Evolutionary conservation across 1,284 basidiomycete genomes (phyloP).

Genomic region (Abortiporus biennis): DNA sequence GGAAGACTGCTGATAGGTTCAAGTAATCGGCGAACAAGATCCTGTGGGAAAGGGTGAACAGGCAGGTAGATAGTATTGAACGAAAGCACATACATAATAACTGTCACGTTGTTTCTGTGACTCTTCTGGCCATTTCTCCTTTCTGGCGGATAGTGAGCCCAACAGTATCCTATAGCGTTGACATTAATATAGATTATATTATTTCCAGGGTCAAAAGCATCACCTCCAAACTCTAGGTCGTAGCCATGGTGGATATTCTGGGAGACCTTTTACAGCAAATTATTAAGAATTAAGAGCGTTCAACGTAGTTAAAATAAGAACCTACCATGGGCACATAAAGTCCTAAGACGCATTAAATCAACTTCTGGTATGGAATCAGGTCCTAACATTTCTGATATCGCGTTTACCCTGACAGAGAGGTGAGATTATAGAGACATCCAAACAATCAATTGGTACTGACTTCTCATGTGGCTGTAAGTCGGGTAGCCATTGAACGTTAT

Average conservation of each 20-base stretch:
- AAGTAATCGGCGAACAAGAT: slow-evolving; percentile 59
- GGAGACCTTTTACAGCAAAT: slow-evolving; percentile 44
- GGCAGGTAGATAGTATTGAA: background rate
- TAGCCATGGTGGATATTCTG: slow-evolving; percentile 65
- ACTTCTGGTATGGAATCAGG: slow-evolving; percentile 41
- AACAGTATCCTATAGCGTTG: slow-evolving; percentile 45
- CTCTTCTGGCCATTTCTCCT: slow-evolving; percentile 53
- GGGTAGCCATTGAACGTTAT: slow-evolving; percentile 57
- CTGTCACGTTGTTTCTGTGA: slow-evolving; percentile 53
- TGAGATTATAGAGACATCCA: slow-evolving; percentile 7
- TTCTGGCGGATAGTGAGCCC: slow-evolving; percentile 51
- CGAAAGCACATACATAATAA: slow-evolving; percentile 53
- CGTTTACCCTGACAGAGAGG: slow-evolving; percentile 34
- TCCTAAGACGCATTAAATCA: slow-evolving; percentile 48
- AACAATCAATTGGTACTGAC: slow-evolving; percentile 31
- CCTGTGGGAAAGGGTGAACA: slow-evolving; percentile 31
- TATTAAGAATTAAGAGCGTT: too few species aligned
- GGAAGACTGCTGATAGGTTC: slow-evolving; percentile 46
- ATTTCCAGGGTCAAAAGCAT: slow-evolving; percentile 20
- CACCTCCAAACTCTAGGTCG: slow-evolving; percentile 72
- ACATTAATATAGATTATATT: slow-evolving; percentile 2
- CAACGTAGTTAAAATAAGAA: background rate
- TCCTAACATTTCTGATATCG: slow-evolving; percentile 56
- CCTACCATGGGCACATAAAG: slow-evolving; percentile 53
- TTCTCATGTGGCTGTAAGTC: slow-evolving; percentile 55